Percentiles rank a stretch among this genome's conserved stretches.
These are phyloP conservation scores for Limonium bicolor DNA, from an alignment of 148 eudicot species.

Conservation along the genomic window DNA sequence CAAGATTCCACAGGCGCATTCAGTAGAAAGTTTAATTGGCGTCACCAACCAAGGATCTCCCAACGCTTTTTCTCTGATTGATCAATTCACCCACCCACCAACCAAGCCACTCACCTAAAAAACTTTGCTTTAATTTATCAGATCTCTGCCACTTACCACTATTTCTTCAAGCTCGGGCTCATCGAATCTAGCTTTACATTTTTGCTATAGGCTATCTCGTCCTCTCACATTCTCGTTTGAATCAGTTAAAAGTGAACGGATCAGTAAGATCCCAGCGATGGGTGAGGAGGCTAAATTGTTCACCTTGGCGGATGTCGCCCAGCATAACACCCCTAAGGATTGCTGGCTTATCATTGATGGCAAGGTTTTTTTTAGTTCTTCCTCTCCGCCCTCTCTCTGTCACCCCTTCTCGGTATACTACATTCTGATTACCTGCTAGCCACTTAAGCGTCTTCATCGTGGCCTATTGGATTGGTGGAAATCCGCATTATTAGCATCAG, in stretches of 20 bases:
- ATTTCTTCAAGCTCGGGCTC: no score
- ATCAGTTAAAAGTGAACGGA: neutral
- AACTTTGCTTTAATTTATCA: neutral
- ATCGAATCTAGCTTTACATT: no score
- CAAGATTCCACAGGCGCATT: no score
- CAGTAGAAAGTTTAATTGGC: neutral
- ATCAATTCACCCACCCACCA: neutral
- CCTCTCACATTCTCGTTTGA: neutral
- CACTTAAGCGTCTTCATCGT: no score
- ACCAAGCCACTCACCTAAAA: neutral
- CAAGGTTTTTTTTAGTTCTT: constrained; percentile 31
- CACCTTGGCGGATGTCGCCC: constrained; percentile 56
- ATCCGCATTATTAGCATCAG: no score
- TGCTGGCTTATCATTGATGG: constrained; percentile 83
- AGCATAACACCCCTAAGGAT: constrained; percentile 54
- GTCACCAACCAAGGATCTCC: neutral
- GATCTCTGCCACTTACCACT: no score
- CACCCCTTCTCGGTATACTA: neutral
- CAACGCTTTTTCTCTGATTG: neutral
- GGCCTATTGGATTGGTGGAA: no score
- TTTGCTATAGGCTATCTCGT: no score
- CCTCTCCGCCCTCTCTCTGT: neutral
- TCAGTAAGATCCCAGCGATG: constrained; percentile 13
- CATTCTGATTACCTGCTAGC: no score
- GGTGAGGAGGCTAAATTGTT: constrained; percentile 39